Evolutionary conservation across 371 early-diverging fungal species (phyloP), one percentile per base, ranked within the genome.

Genomic region (Chytridium lagenaria): DNA sequence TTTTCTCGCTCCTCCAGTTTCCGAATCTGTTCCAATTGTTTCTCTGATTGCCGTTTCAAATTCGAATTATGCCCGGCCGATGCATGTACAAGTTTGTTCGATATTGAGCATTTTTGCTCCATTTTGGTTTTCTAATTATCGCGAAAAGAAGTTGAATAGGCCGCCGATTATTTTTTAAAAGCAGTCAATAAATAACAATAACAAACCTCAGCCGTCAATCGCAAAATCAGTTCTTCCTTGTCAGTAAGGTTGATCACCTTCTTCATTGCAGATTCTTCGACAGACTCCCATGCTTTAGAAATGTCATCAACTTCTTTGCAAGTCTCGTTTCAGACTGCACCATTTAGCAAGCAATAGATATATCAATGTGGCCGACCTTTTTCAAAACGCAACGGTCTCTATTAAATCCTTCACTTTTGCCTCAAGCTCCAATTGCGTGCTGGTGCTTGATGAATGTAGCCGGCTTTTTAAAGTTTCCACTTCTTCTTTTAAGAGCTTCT

Each of bases 11-110:
- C 93, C 70, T 93, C 93, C n/a, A 91, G 76, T 49, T 85, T 86
- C 52, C 88, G 86, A n/a, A 93, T 92, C 75, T 90, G 89, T 57
- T 92, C 94, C 75, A 93, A 79, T 78, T 94, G 94, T 84, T 91
- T 93, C 67, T 92, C 91, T n/a, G 89, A 90, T 79, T 93, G 93
- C 39, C 84, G 83, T 68, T 88, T 89, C 70, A 93, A 80, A n/a
- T 92, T 90, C 39, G 88, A 85, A 23, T 86, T 87, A 68, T 89
- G 84, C 70, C 89, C 82, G 38, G 86, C 85, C 63, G 86, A 83
- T 12, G 91, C 87, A 61, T 90, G 92, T 59, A 85, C 89, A 38
- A 92, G 89, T 77, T 92, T 90, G 71, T 88, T 85, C 50, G 93
- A 78, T 64, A 85, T 84, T 22, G 82, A 81, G 72, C 90, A 91